These are phyloP conservation scores for Cyamopsis tetragonoloba DNA, from an alignment of 306 rosid species.

Conservation along the genomic window DNA sequence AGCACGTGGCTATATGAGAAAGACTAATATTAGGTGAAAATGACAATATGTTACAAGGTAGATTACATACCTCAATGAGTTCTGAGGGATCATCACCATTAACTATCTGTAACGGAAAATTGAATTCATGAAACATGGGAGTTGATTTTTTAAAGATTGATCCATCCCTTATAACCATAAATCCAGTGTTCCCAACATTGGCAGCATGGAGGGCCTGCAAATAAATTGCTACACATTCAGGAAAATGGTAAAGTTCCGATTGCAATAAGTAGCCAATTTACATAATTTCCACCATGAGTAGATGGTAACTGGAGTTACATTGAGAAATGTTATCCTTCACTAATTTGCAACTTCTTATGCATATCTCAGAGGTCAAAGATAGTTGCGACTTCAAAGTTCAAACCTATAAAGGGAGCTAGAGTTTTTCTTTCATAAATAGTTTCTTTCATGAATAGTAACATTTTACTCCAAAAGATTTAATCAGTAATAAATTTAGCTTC, in stretches of 20 bases:
- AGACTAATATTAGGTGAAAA: background rate
- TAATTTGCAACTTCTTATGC: background rate
- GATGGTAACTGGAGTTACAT: background rate
- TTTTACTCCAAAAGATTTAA: background rate
- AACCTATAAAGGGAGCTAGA: background rate
- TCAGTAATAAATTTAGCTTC: background rate
- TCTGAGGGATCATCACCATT: conserved; percentile 50
- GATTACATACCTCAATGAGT: conserved; percentile 52
- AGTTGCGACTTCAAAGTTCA: background rate
- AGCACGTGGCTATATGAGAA: background rate
- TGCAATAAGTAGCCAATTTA: background rate
- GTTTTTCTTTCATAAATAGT: background rate
- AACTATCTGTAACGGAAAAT: conserved; percentile 50
- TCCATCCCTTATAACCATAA: conserved; percentile 59
- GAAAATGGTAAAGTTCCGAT: background rate
- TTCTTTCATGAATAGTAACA: too few relatives aligned
- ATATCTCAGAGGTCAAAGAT: background rate
- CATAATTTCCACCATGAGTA: background rate
- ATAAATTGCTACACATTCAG: conserved; percentile 13
- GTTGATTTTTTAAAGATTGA: conserved; percentile 48
- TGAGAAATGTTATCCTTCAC: background rate
- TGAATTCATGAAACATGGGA: conserved; percentile 59
- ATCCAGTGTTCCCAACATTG: conserved; percentile 70
- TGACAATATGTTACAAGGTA: background rate
- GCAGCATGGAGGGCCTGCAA: conserved; percentile 67